These are phyloP conservation scores for Lasiosphaeriaceae sp. DNA, from an alignment of 495 filamentous ascomycete genomes.

Conservation along the genomic window DNA sequence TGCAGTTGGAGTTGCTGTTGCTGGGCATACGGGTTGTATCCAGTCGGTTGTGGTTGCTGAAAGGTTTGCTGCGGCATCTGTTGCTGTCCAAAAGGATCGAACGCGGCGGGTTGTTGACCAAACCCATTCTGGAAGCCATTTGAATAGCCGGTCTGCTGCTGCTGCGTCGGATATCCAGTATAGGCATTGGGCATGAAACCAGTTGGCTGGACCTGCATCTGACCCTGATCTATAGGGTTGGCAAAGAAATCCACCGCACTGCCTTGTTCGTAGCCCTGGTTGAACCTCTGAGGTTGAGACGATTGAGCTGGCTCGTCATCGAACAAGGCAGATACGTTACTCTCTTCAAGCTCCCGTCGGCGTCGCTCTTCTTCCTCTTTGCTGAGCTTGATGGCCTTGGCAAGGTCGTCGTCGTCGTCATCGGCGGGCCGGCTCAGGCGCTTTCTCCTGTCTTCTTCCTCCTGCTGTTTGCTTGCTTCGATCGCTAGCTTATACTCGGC, in stretches of 20 bases:
- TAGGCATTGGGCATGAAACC: constrained; percentile 86
- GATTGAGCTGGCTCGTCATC: constrained; percentile 68
- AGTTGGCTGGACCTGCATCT: constrained; percentile 70
- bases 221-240: constrained; percentile 74
- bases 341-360: constrained; percentile 83
- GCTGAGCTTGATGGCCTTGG: constrained; percentile 93
- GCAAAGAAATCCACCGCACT: constrained; percentile 93
- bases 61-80: constrained; percentile 53
- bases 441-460: constrained; percentile 84
- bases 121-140: constrained; percentile 52
- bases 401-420: constrained; percentile 78
- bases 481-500: constrained; percentile 88
- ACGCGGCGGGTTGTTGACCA: constrained; percentile 30
- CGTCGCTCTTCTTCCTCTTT: constrained; percentile 88
- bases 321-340: constrained; percentile 80
- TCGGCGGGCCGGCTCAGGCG: constrained; percentile 64
- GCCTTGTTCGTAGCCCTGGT: constrained; percentile 96
- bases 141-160: constrained; percentile 61
- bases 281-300: constrained; percentile 73
- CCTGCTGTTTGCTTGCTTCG: constrained; percentile 93
- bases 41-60: constrained; percentile 66
- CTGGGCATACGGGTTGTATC: constrained; percentile 72
- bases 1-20: constrained; percentile 50
- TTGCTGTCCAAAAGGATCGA: constrained; percentile 47
- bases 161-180: constrained; percentile 48